Evolutionary conservation across 768 basidiomycete species (phyloP), one percentile per base, ranked within the genome.

Genomic region (Lanmaoa pseudosensibilis): DNA sequence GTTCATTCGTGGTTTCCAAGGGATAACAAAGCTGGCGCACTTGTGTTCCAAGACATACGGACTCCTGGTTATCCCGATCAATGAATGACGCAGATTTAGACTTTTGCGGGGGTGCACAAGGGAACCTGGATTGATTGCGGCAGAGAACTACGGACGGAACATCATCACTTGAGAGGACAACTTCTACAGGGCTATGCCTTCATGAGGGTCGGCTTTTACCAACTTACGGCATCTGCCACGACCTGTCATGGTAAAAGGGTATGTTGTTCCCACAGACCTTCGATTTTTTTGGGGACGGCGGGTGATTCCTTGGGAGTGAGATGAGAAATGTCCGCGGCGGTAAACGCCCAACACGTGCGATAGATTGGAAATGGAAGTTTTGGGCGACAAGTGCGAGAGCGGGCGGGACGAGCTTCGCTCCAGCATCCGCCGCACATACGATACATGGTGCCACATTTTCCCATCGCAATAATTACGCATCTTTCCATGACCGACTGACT

Each of bases 71-170:
- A 10, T 18, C 30, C 56, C 46, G 55, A 57, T 55, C 56, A 51
- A 65, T 34, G 27, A 21, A 52, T 56, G 63, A 65, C 56, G 63
- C 60, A 58, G 59, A 56, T 55, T 65, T 55, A 61, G 54, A 57
- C 59, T 64, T 65, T 65, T 39, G 53, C 41, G 45, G 34, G 38
- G 40, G n/a, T 37, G 25, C 13, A n/a, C 33, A 43, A 38, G 37
- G 37, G 3, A 10, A 1, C 18, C 16, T 9, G 6, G 45, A n/a
- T 30, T 9, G 39, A 32, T 18, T 19, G 21, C 25, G 9, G 36
- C 16, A 32, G 30, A 34, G 36, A 41, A 33, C 16, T 18, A n/a
- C 34, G 49, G 44, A 46, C 21, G 45, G n/a, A 43, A 2, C 43
- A 32, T 49, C 23, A 21, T 40, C 47, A 10, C 23, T n/a, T 40